phyloP scores from a whole-genome alignment of 768 basidiomycete species.

The Boletus rubroflammeus region DNA sequence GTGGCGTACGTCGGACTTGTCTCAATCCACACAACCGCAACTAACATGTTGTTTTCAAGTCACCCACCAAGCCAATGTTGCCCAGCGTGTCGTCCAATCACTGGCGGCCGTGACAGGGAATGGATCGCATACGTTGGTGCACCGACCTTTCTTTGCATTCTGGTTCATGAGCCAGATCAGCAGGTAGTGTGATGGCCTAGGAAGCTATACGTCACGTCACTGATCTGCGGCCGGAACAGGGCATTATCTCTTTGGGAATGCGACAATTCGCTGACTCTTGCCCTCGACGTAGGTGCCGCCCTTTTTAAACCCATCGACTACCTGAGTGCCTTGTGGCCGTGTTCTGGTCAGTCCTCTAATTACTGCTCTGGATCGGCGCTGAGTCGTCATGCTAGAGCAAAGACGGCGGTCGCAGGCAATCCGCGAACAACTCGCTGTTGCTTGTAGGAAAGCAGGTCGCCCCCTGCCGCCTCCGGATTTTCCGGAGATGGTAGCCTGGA shows the following conservation, averaged over 20 bases:
- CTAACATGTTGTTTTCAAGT: conserved; percentile 38
- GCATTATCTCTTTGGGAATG: conserved; percentile 57
- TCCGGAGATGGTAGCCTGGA: not conserved
- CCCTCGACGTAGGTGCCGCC: conserved; percentile 59
- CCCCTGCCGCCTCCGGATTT: conserved; percentile 33
- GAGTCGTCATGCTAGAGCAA: conserved; percentile 41
- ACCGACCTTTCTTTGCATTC: conserved; percentile 65
- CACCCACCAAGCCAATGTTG: conserved; percentile 55
- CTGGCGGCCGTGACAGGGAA: conserved; percentile 58
- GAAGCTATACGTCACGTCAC: conserved; percentile 3
- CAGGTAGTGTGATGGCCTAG: conserved; percentile 36
- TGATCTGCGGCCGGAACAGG: conserved; percentile 31
- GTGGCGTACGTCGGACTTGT: conserved; percentile 51
- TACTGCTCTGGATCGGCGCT: not conserved
- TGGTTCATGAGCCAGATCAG: conserved; percentile 75
- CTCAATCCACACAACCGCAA: conserved; percentile 4
- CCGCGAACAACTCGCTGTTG: conserved; percentile 42
- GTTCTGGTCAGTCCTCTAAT: conserved; percentile 42
- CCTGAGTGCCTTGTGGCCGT: conserved; percentile 62
- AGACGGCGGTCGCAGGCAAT: conserved; percentile 45
- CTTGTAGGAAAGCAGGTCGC: conserved; percentile 49
- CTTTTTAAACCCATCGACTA: conserved; percentile 62
- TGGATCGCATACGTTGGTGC: conserved; percentile 42
- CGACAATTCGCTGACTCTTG: conserved; percentile 54
- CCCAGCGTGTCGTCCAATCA: conserved; percentile 56